Base-by-base conservation (phyloP, 371 early-diverging fungal genomes). In the Circinella umbellata region DNA sequence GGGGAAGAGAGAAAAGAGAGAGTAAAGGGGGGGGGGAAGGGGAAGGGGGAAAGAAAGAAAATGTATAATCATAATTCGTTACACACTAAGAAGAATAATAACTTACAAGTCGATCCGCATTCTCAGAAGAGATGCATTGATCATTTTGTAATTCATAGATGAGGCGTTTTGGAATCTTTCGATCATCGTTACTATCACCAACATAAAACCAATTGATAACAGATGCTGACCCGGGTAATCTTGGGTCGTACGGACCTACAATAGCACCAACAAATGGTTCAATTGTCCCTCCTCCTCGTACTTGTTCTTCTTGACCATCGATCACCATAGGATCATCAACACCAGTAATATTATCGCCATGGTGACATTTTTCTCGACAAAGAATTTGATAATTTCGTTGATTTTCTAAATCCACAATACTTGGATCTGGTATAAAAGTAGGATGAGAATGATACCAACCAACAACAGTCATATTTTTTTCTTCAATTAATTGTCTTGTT, bases 211-310 rank as follows among this genome's bases (percentile, higher is more conserved):
- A 95, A 70, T 93, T 95, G 68, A 94, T 88, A 14, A 84, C 92
- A 3, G 94, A 93, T 4, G 89, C 80, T 2, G 93, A 87, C 1
- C 90, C 91, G 8, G 92, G 92, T n/a, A 94, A 86, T 38, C 89
- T 80, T 2, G 93, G 92, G 75, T 94, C 93, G 67, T 95, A 95
- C 4, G 96, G 94, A 1, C 94, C 90, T 37, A 95, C 90, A 67
- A 95, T 95, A 13, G 94, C 96, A n/a, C 95, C 95, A 3, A 96
- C 92, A 87, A 96, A 96, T 0, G 96, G 96, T 61, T 89, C 90
- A 60, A 86, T 72, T 65, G 76, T 65, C 65, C 75, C 64, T 63
- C 69, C 18, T 27, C 67, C 20, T 14, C 17, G 27, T 36, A 42
- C 11, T 11, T 27, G 27, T 27, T 27, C 27, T 27, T 27, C 27